These are phyloP conservation scores for Eimeria necatrix DNA, from an alignment of 169 alveolate genomes.

Conservation along the genomic window DNA sequence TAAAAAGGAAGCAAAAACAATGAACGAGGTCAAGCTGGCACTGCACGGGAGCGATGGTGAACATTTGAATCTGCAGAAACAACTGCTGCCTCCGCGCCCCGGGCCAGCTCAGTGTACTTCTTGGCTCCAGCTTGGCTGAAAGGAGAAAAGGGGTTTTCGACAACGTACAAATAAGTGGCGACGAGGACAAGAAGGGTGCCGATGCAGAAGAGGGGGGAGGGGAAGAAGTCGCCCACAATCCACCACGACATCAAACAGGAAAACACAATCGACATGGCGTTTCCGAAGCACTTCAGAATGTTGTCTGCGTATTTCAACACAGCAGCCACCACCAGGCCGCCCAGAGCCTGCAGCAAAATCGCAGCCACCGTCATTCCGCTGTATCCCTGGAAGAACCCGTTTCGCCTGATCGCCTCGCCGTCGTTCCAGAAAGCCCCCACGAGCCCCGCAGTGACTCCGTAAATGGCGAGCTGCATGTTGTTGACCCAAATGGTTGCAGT, in stretches of 20 bases:
- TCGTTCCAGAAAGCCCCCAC: conserved; percentile 80
- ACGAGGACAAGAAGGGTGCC: conserved; percentile 74
- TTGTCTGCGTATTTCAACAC: conserved; percentile 91
- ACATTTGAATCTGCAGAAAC: not conserved
- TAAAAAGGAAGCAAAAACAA: not conserved
- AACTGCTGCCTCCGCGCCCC: not conserved
- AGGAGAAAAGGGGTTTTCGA: not conserved
- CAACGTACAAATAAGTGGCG: conserved; percentile 66
- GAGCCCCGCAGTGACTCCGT: conserved; percentile 82
- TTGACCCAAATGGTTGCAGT: conserved; percentile 85
- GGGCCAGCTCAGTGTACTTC: not conserved
- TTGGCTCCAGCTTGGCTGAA: not conserved
- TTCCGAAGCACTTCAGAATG: conserved; percentile 87
- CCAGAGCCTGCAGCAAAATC: conserved; percentile 86
- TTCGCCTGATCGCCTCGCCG: conserved; percentile 64
- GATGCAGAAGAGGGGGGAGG: conserved; percentile 63
- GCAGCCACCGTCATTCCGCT: conserved; percentile 83
- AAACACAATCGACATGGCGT: conserved; percentile 83
- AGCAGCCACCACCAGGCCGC: conserved; percentile 91
- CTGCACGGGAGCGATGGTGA: too few species aligned
- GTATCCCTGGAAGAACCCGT: conserved; percentile 87
- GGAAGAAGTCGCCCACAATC: conserved; percentile 76
- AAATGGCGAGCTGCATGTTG: conserved; percentile 87
- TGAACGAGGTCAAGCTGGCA: too few species aligned
- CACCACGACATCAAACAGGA: conserved; percentile 76